These are phyloP conservation scores for Apiospora rasikravindrae DNA, from an alignment of 2,329 filamentous ascomycete genomes.

Conservation along the genomic window DNA sequence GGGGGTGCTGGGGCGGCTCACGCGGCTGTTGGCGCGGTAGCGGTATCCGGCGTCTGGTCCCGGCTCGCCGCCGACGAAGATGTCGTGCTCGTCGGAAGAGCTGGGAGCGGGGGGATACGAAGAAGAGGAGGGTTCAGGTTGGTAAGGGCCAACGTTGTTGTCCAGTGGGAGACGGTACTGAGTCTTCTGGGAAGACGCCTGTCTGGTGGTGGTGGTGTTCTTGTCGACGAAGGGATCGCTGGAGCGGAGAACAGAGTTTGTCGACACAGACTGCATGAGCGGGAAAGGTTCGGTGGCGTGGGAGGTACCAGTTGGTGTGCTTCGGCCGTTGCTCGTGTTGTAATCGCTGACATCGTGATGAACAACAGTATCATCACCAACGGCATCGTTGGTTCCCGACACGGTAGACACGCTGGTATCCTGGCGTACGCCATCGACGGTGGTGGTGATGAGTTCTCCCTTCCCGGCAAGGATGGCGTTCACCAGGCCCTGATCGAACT, in stretches of 20 bases:
- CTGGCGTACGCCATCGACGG: not conserved
- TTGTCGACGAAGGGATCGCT: constrained; percentile 17
- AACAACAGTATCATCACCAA: not conserved
- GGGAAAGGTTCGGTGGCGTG: not conserved
- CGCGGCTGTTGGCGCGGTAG: not conserved
- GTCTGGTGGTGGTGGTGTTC: not conserved
- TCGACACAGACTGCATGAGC: not conserved
- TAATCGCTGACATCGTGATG: not conserved
- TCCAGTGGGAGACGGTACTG: not conserved
- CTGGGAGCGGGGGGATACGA: not conserved
- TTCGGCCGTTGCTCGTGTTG: not conserved
- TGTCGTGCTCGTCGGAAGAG: not conserved
- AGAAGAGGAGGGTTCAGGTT: not conserved
- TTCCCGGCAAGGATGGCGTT: not conserved
- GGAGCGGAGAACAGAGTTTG: not conserved
- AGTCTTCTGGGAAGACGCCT: not conserved
- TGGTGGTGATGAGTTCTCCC: not conserved
- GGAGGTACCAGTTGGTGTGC: not conserved
- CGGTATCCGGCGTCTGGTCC: constrained; percentile 9
- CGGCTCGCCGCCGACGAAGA: constrained; percentile 9
- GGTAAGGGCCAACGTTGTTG: not conserved
- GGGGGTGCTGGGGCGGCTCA: not conserved
- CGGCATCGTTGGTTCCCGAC: not conserved
- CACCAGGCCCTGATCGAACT: not conserved
- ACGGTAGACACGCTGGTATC: not conserved